Evolutionary conservation across 495 filamentous ascomycete genomes (phyloP).

Genomic region (Aspergillus baeticus): DNA sequence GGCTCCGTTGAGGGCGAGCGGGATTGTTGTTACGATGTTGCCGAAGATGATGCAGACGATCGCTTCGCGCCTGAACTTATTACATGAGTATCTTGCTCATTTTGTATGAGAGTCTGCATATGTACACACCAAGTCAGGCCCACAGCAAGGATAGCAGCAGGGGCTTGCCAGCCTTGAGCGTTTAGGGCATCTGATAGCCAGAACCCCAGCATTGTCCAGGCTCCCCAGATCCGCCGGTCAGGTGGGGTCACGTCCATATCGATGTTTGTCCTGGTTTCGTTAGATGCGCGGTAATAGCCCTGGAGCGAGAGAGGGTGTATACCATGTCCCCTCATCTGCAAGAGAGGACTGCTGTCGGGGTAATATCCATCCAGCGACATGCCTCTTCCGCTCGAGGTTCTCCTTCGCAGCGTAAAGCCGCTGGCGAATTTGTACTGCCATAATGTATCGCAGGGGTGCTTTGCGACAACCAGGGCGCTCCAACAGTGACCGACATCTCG

Average conservation of each 20-base stretch:
- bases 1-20: constrained; percentile 1
- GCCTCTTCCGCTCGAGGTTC: neutral
- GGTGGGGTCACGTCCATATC: constrained; percentile 6
- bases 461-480: too few relatives aligned
- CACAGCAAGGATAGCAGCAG: neutral
- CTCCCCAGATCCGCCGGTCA: neutral
- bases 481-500: too few relatives aligned
- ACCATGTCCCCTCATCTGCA: constrained; percentile 8
- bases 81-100: too few relatives aligned
- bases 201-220: constrained; percentile 7
- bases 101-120: neutral
- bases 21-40: neutral
- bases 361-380: neutral
- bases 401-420: neutral
- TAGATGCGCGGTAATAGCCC: neutral
- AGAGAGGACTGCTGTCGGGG: constrained; percentile 3
- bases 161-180: constrained; percentile 2
- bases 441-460: neutral
- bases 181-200: constrained; percentile 8
- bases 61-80: neutral
- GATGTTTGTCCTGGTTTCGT: constrained; percentile 4
- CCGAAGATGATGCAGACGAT: constrained; percentile 6
- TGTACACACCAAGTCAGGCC: neutral
- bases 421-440: neutral
- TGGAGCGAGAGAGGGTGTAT: neutral